phyloP scores from a whole-genome alignment of 2,329 filamentous ascomycete species.

The Colletotrichum sp. region DNA sequence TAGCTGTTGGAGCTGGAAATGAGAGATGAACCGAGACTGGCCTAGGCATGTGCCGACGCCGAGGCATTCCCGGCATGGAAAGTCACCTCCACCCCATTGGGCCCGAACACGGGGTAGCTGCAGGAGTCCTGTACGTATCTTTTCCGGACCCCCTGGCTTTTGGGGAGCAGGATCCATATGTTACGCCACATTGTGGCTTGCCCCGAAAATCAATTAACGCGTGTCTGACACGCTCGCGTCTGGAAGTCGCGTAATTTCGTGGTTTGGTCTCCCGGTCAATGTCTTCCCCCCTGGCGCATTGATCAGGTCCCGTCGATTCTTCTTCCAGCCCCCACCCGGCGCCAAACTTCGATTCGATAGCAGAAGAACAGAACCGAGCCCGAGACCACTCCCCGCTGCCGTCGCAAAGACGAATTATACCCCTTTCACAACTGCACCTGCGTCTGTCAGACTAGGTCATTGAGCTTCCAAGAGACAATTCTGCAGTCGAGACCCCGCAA shows the following conservation, averaged over 20 bases:
- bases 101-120: conserved; percentile 13
- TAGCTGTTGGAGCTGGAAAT: conserved; percentile 3
- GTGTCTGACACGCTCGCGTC: conserved; percentile 5
- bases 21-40: conserved; percentile 11
- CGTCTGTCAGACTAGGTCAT: background rate
- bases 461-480: background rate
- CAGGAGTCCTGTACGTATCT: background rate
- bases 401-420: background rate
- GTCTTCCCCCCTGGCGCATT: conserved; percentile 24
- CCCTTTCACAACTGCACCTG: background rate
- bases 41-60: conserved; percentile 35
- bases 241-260: conserved; percentile 23
- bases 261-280: conserved; percentile 22
- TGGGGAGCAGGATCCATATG: background rate
- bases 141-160: background rate
- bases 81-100: conserved; percentile 11
- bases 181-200: background rate
- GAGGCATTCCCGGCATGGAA: conserved; percentile 20
- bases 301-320: conserved; percentile 17
- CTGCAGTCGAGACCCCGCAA: background rate
- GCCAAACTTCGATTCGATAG: conserved; percentile 15
- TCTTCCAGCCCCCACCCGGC: conserved; percentile 27
- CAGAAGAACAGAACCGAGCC: conserved; percentile 1
- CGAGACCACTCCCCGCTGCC: background rate
- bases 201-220: conserved; percentile 15